Percentiles rank a stretch among this genome's conserved stretches.
Conservation (phyloP, 768 basidiomycete genomes). For the Lactarius vividus region DNA sequence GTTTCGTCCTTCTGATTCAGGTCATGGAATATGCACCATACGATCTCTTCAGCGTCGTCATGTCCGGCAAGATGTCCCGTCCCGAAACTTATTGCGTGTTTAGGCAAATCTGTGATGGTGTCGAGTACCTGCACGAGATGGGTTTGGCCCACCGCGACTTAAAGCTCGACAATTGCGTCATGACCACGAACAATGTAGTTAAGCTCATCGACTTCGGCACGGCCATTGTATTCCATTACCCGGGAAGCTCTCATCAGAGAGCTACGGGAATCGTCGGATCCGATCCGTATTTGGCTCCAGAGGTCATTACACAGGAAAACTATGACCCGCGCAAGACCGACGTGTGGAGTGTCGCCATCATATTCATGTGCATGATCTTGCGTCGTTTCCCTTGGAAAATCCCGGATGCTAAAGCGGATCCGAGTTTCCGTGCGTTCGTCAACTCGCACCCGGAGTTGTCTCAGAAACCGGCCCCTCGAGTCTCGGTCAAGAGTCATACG, state of each 20-base stretch:
- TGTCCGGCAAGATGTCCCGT: slow-evolving; percentile 98
- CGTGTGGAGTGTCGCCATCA: slow-evolving; percentile 97
- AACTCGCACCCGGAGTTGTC: slow-evolving; percentile 88
- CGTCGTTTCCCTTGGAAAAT: slow-evolving; percentile 99
- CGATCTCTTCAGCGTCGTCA: slow-evolving; percentile 98
- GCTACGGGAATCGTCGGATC: slow-evolving; percentile 94
- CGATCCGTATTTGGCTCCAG: slow-evolving; percentile 97
- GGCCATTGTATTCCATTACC: slow-evolving; percentile 99
- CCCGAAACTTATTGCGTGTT: slow-evolving; percentile 99
- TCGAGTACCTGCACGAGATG: slow-evolving; percentile 96
- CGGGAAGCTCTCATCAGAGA: slow-evolving; percentile 74
- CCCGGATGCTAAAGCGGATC: slow-evolving; percentile 90
- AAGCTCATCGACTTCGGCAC: slow-evolving; percentile 99
- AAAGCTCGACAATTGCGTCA: slow-evolving; percentile 99
- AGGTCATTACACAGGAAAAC: slow-evolving; percentile 73
- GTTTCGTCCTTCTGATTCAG: slow-evolving; percentile 40
- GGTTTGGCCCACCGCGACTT: slow-evolving; percentile 98
- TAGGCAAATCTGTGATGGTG: slow-evolving; percentile 96
- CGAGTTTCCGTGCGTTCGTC: slow-evolving; percentile 88
- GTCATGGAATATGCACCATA: slow-evolving; percentile 99
- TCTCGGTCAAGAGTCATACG: background rate
- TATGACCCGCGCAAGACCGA: slow-evolving; percentile 98
- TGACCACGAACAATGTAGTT: slow-evolving; percentile 92
- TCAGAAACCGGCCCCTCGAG: slow-evolving; percentile 33
- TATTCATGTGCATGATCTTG: slow-evolving; percentile 98